Conservation (phyloP, 2,329 filamentous ascomycete genomes). For the Epichloe bromicola region DNA sequence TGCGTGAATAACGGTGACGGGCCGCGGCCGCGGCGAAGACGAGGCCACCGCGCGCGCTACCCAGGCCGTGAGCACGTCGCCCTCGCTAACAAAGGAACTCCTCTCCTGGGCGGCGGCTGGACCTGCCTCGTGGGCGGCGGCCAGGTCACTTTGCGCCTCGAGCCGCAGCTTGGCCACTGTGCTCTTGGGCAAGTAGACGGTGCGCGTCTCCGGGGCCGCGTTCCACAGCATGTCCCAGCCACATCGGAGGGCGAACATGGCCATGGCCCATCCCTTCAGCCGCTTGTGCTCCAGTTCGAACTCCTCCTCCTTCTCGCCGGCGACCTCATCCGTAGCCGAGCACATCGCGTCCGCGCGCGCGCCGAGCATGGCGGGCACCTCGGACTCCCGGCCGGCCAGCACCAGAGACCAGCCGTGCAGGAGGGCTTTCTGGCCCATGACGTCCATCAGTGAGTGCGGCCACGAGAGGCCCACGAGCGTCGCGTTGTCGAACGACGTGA, state of each 20-base stretch:
- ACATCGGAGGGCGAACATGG: conserved; percentile 10
- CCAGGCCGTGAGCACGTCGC: too few relatives aligned
- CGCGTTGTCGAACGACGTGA: conserved; percentile 34
- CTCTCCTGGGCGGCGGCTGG: too few relatives aligned
- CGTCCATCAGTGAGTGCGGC: conserved; percentile 35
- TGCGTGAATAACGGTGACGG: too few relatives aligned
- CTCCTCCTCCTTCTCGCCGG: neutral
- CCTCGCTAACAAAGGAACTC: too few relatives aligned
- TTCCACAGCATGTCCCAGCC: too few relatives aligned
- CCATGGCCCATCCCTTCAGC: neutral
- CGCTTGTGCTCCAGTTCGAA: neutral
- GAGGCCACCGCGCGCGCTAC: too few relatives aligned
- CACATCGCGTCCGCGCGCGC: conserved; percentile 12
- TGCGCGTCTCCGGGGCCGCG: too few relatives aligned
- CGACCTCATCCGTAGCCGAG: neutral
- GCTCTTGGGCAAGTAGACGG: too few relatives aligned
- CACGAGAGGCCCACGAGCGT: conserved; percentile 34
- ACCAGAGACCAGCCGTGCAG: conserved; percentile 32
- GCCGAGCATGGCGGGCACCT: conserved; percentile 24
- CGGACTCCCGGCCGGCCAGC: conserved; percentile 27
- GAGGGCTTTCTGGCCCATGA: conserved; percentile 27
- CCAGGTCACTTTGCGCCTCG: too few relatives aligned
- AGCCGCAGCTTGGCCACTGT: too few relatives aligned
- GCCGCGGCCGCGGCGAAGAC: too few relatives aligned
- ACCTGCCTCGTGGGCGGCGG: too few relatives aligned